Evolutionary conservation across 2,329 filamentous ascomycete species (phyloP), one percentile per base, ranked within the genome.

Genomic region (Nemania sp.): DNA sequence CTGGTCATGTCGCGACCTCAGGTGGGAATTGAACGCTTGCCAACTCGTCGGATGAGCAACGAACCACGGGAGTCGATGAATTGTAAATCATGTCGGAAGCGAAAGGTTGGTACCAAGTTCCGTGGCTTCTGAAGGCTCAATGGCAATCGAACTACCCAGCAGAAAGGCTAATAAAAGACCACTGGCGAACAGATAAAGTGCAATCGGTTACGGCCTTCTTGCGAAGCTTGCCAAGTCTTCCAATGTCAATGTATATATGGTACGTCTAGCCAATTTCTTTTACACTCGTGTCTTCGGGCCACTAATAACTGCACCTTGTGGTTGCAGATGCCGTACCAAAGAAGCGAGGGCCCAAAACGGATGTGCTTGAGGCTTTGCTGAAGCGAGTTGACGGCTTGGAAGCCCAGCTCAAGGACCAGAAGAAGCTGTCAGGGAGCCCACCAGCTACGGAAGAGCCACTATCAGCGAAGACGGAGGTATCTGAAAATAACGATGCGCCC

Each of bases 21-120:
- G 75, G 86, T 92, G 66, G 87, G 88, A 69, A 93, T 93, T 71
- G 88, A 92, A 73, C 84, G 89, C 57, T 76, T 93, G 61, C 87
- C 88, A 22, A 80, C 86, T 49, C 84, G 87, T 59, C 84, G 88
- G 36, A 77, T 84, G 72, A 85, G 80, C 72, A 87, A 83, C 65
- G 89, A 94, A 70, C 89, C 89, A 34, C 65, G 68, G 49, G 91
- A 95, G 77, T 89, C 89, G 28, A 96, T 96, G 91, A 96, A 96
- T 72, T 96, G 91, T 83, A 95, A 96, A 73, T 94, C 90, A 52
- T 96, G 91, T 77, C 84, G 91, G 64, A 95, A 95, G 74, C 82
- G 91, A 75, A 96, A 96, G 86, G 90, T 93, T 73, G 42, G 76
- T 66, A 40, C 30, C 2, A 37, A 48, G 52, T 64, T 34, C 61